These are phyloP conservation scores for Ogataea degrootiae DNA, from an alignment of 805 yeast species.

Conservation along the genomic window DNA sequence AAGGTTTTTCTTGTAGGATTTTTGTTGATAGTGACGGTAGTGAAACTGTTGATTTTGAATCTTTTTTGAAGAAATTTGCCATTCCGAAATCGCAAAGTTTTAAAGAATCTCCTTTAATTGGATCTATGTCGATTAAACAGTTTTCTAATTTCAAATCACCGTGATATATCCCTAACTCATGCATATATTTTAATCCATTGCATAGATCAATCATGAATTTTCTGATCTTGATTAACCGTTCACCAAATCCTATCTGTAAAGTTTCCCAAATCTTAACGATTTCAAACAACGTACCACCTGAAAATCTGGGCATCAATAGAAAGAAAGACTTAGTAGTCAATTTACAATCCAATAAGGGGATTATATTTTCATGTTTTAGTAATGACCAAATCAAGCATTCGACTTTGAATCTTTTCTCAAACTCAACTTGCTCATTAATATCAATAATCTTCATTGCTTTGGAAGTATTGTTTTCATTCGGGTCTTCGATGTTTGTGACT, in stretches of 20 bases:
- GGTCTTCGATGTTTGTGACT: slow-evolving; percentile 14
- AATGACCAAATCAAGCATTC: slow-evolving; percentile 76
- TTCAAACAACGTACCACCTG: slow-evolving; percentile 81
- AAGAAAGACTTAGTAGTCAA: slow-evolving; percentile 58
- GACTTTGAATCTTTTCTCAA: slow-evolving; percentile 55
- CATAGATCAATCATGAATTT: slow-evolving; percentile 49
- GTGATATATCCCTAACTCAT: slow-evolving; percentile 60
- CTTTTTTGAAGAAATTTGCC: slow-evolving; percentile 35
- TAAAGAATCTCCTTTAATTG: slow-evolving; percentile 42
- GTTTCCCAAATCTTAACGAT: slow-evolving; percentile 63
- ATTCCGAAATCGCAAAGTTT: slow-evolving; percentile 81
- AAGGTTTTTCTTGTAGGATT: slow-evolving; percentile 10
- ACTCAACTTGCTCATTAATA: slow-evolving; percentile 35
- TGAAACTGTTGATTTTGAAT: slow-evolving; percentile 1
- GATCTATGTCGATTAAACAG: slow-evolving; percentile 51
- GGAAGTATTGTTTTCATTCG: slow-evolving; percentile 2
- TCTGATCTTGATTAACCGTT: slow-evolving; percentile 22
- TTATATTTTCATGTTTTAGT: slow-evolving; percentile 57
- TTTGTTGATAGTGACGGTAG: slow-evolving; percentile 14
- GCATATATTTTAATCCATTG: slow-evolving; percentile 59
- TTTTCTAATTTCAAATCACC: slow-evolving; percentile 84
- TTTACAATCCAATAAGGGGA: slow-evolving; percentile 57
- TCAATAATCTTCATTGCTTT: slow-evolving; percentile 29
- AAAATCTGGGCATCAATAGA: slow-evolving; percentile 62
- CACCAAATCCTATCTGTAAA: slow-evolving; percentile 6